Base-by-base conservation (phyloP, 1,139 yeast genomes). In the Yamadazyma epiphylla region DNA sequence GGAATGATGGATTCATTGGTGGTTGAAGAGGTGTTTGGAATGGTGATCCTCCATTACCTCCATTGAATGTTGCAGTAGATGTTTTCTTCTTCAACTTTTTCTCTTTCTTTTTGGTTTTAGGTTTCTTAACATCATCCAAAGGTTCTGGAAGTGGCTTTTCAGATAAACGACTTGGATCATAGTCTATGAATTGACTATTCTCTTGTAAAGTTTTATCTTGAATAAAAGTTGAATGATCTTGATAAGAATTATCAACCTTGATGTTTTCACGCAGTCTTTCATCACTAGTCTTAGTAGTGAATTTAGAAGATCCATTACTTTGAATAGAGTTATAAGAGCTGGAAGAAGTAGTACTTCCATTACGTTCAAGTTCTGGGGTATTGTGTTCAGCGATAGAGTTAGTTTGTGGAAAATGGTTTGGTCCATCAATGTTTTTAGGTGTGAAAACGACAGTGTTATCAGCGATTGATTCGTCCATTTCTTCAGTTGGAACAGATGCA, bases 281-380 rank as follows among this genome's bases (percentile, higher is more conserved):
- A 23, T 28, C n/a, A n/a, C n/a, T n/a, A 9, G 16, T 11, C 5
- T 53, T 53, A 6, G 62, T 66, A 13, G 46, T 48, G 43, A 64
- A 64, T 37, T 63, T 60, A 19, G 55, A 53, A 1, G 62, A 55
- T 3, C 57, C 53, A 20, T 58, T 67, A 39, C 69, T 61, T 40
- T 63, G 65, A 37, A 66, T 57, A 3, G 71, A 64, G 34, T 58
- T 53, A 38, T 45, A 52, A 2, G 70, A 59, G 2, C 40, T 43
- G 13, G 51, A 41, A 3, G 70, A 62, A 3, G 56, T 47, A 2
- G 49, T 33, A 3, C 70, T 59, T n/a, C 42, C 45, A 11, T 52
- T 49, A 36, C 69, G 27, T 13, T 15, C 22, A 13, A 15, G 12
- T 19, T 24, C 17, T 6, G 23, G 22, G 15, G 13, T 12, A 15